phyloP scores from a whole-genome alignment of 805 yeast genomes.

The Cyberlindnera suaveolens region DNA sequence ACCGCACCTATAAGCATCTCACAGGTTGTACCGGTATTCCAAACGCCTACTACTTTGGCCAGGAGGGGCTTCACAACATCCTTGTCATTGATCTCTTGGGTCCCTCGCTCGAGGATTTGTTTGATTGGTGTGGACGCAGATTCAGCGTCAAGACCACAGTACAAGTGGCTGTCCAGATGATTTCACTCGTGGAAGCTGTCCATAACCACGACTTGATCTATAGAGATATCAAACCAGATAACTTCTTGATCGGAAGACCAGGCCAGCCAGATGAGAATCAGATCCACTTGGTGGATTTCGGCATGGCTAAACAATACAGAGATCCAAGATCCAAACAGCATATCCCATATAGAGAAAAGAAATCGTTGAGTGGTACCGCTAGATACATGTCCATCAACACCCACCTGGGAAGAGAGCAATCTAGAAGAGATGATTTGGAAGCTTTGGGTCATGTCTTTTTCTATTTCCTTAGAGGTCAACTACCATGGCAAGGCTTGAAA shows the following conservation, averaged over 20 bases:
- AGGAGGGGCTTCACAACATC: slow-evolving; percentile 77
- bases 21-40: slow-evolving; percentile 71
- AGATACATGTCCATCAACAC: slow-evolving; percentile 85
- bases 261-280: slow-evolving; percentile 55
- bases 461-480: slow-evolving; percentile 69
- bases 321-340: slow-evolving; percentile 77
- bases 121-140: slow-evolving; percentile 82
- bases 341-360: slow-evolving; percentile 76
- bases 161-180: slow-evolving; percentile 74
- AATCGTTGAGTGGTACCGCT: slow-evolving; percentile 79
- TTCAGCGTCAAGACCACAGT: slow-evolving; percentile 69
- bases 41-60: slow-evolving; percentile 80
- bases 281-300: slow-evolving; percentile 74
- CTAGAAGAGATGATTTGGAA: slow-evolving; percentile 78
- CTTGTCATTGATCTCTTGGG: slow-evolving; percentile 72
- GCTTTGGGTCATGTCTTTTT: slow-evolving; percentile 78
- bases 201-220: slow-evolving; percentile 75
- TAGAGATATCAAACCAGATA: slow-evolving; percentile 81
- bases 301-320: slow-evolving; percentile 82
- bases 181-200: slow-evolving; percentile 60
- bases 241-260: slow-evolving; percentile 65
- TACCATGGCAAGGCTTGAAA: slow-evolving; percentile 89
- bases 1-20: slow-evolving; percentile 67
- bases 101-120: slow-evolving; percentile 76
- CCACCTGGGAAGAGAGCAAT: slow-evolving; percentile 81